phyloP scores from a whole-genome alignment of 768 basidiomycete species.

The Leccinum ochraceum region DNA sequence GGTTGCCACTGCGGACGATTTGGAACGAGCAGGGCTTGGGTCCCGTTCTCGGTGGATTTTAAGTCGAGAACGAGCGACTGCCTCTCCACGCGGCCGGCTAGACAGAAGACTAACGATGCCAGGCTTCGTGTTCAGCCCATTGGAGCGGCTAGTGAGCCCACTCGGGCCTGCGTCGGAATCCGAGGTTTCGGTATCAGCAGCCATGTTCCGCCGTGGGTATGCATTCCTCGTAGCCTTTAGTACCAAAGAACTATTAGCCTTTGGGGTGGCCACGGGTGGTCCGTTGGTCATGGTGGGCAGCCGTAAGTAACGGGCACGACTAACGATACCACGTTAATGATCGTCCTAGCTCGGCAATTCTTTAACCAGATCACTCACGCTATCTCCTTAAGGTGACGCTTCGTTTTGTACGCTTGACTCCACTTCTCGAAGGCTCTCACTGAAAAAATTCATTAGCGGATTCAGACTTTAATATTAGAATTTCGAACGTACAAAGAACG shows the following conservation, averaged over 20 bases:
- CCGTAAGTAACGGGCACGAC: conserved; percentile 80
- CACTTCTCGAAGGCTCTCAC: conserved; percentile 65
- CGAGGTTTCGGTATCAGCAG: conserved; percentile 33
- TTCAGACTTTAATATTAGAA: conserved; percentile 1
- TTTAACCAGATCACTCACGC: conserved; percentile 57
- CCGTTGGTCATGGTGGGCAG: conserved; percentile 59
- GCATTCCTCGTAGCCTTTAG: conserved; percentile 31
- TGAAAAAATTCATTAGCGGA: conserved; percentile 13
- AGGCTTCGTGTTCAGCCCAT: conserved; percentile 29
- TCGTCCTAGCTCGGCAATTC: conserved; percentile 18
- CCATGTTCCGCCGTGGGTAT: conserved; percentile 31
- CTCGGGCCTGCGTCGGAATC: conserved; percentile 32
- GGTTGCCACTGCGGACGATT: conserved; percentile 21
- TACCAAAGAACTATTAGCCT: conserved; percentile 29
- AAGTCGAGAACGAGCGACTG: conserved; percentile 26
- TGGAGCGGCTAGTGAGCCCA: conserved; percentile 26
- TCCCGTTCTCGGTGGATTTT: conserved; percentile 32
- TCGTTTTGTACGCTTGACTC: conserved; percentile 67
- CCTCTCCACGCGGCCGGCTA: conserved; percentile 32
- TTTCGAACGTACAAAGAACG: conserved; percentile 54
- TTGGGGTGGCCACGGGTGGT: conserved; percentile 26
- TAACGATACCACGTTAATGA: conserved; percentile 36
- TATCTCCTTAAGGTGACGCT: conserved; percentile 75
- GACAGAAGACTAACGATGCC: conserved; percentile 43
- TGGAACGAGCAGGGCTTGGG: conserved; percentile 35